Base-by-base conservation (phyloP, 2,329 filamentous ascomycete species). In the Scytalidium lignicola region DNA sequence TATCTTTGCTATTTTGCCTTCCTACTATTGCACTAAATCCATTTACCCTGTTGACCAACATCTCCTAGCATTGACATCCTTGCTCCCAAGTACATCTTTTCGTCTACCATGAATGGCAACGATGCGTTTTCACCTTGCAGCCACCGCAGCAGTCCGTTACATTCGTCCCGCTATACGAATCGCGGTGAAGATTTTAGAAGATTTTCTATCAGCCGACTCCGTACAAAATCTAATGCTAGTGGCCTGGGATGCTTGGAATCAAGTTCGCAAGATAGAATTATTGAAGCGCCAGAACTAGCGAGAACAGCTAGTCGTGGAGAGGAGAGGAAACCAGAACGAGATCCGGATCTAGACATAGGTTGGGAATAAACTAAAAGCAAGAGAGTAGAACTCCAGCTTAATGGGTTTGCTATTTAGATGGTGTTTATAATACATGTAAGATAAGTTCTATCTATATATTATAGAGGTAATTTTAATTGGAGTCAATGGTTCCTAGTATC, bases 21-120 rank as follows among this genome's bases (percentile, higher is more conserved):
- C 10, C 23, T 10, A 26, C 23, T 26, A 5, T 26, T 26, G 5
- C 23, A 26, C 10, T 10, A 10, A 26, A 26, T 26, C 23, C n/a
- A n/a, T 5, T 26, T 26, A 6, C 23, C 23, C 23, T 26, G 23
- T 10, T 26, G 10, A 26, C 23, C 10, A 26, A 26, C 23, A n/a
- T 26, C 10, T 26, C 10, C 40, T 20, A 55, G 53, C 37, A 53
- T 55, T 20, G 53, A 55, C 29, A 55, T 53, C 41, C 47, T 55
- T n/a, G 53, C 53, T 17, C 48, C 53, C 9, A 55, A 45, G 20
- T 23, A 49, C 8, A 32, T 47, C 2, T 41, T 50, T 8, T 17
- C 46, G 17, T 53, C 48, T 3, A 47, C 46, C 5, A 6, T 47
- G 17, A 48, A 39, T 23, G 26, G 37, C 18, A 41, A 26, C 23